Percentiles rank a stretch among this genome's conserved stretches.
Evolutionary conservation across 2,329 filamentous ascomycete species (phyloP).

Genomic region (Arthrobotrys iridis): DNA sequence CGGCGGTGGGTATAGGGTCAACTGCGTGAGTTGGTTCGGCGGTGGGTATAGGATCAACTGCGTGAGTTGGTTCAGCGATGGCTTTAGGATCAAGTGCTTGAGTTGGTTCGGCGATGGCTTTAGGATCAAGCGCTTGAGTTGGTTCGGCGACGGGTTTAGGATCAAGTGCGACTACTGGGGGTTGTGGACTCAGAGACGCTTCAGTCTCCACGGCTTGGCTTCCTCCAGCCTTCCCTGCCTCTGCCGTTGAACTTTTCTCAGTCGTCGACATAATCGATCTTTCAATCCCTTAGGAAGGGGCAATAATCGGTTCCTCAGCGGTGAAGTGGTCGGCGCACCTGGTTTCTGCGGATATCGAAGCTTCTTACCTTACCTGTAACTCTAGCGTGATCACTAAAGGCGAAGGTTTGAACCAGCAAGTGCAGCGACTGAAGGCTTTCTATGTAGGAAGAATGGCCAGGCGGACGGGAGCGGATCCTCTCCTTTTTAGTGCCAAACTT

Average conservation of each 20-base stretch:
- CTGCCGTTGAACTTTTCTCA: not conserved
- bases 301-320: conserved; percentile 9
- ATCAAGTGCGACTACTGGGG: not conserved
- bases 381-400: conserved; percentile 30
- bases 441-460: conserved; percentile 25
- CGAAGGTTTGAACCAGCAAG: conserved; percentile 8
- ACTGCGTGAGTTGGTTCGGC: not conserved
- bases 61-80: not conserved
- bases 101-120: not conserved
- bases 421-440: conserved; percentile 30
- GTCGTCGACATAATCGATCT: conserved; percentile 26
- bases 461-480: conserved; percentile 54
- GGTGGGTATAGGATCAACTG: not conserved
- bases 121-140: too few species aligned
- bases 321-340: conserved; percentile 23
- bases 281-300: not conserved
- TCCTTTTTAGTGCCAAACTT: conserved; percentile 53
- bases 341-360: conserved; percentile 14
- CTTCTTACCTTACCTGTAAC: conserved; percentile 12
- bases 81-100: not conserved
- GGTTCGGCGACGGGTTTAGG: not conserved
- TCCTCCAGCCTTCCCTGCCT: conserved; percentile 8
- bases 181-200: not conserved
- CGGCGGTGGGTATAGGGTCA: too few species aligned
- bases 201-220: conserved; percentile 17